phyloP scores from a whole-genome alignment of 169 alveolate genomes.

The Fabrea salina region DNA sequence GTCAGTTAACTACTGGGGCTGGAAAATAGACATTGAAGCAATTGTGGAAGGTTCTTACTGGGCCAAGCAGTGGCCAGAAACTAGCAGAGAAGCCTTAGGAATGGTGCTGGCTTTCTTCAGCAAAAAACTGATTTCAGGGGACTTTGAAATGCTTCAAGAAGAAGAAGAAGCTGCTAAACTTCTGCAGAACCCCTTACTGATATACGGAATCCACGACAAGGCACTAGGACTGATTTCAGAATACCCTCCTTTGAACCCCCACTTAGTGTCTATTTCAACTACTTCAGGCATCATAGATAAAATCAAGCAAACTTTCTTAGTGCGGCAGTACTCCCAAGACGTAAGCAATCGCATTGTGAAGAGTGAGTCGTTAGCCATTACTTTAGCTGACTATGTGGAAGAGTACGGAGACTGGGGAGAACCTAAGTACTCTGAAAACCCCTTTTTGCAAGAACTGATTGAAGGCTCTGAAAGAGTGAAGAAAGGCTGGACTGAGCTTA shows the following conservation, averaged over 20 bases:
- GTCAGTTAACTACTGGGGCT: conserved; percentile 35
- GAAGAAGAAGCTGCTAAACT: conserved; percentile 15
- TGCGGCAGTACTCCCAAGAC: not conserved
- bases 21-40: conserved; percentile 30
- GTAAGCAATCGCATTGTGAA: not conserved
- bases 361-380: not conserved
- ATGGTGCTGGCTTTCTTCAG: not conserved
- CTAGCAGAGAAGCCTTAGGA: not conserved
- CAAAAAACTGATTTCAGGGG: conserved; percentile 5
- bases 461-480: conserved; percentile 20
- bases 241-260: not conserved
- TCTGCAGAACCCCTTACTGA: conserved; percentile 9
- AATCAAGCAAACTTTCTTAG: not conserved
- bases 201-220: conserved; percentile 9
- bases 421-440: not conserved
- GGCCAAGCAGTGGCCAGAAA: conserved; percentile 5
- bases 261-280: not conserved
- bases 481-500: not conserved
- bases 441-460: not conserved
- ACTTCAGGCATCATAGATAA: not conserved
- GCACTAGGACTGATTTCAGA: not conserved
- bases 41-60: not conserved
- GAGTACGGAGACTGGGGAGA: conserved; percentile 7
- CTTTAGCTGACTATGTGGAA: not conserved
- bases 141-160: not conserved